Evolutionary conservation across 1,284 basidiomycete species (phyloP).

Genomic region (Volvariella volvacea): DNA sequence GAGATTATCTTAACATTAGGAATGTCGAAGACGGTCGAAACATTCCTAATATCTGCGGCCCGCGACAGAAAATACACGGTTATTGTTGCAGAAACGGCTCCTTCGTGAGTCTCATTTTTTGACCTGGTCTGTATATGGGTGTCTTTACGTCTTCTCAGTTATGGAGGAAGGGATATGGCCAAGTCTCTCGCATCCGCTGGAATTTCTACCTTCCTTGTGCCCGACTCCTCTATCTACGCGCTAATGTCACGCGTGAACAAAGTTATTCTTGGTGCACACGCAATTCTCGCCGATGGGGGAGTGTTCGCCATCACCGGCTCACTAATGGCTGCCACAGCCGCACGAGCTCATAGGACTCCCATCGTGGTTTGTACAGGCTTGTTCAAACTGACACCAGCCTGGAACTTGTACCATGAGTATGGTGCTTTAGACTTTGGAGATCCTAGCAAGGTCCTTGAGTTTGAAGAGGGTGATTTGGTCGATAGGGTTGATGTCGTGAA

Average conservation of each 20-base stretch:
- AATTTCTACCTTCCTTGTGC: conserved; percentile 92
- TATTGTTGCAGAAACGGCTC: conserved; percentile 92
- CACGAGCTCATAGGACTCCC: conserved; percentile 88
- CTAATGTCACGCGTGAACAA: conserved; percentile 98
- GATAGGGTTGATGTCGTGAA: conserved; percentile 87
- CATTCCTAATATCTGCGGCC: conserved; percentile 87
- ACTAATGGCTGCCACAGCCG: conserved; percentile 80
- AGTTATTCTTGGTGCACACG: conserved; percentile 89
- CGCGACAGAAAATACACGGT: conserved; percentile 93
- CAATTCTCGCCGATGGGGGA: conserved; percentile 93
- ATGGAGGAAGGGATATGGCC: conserved; percentile 84
- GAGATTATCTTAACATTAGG: conserved; percentile 96
- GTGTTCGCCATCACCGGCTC: conserved; percentile 88
- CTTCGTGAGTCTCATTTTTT: conserved; percentile 62
- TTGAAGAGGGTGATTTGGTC: conserved; percentile 67
- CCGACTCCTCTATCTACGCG: conserved; percentile 92
- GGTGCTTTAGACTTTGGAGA: conserved; percentile 85
- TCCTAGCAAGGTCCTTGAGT: conserved; percentile 79
- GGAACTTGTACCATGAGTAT: conserved; percentile 89
- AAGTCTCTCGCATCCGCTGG: conserved; percentile 69
- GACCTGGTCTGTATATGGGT: conserved; percentile 8
- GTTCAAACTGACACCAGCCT: conserved; percentile 92
- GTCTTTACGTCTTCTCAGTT: conserved; percentile 44
- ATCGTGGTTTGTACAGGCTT: conserved; percentile 94
- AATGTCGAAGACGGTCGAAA: conserved; percentile 91